Conservation (phyloP, 176 grass and related monocot genomes). For the Bromus sterilis region DNA sequence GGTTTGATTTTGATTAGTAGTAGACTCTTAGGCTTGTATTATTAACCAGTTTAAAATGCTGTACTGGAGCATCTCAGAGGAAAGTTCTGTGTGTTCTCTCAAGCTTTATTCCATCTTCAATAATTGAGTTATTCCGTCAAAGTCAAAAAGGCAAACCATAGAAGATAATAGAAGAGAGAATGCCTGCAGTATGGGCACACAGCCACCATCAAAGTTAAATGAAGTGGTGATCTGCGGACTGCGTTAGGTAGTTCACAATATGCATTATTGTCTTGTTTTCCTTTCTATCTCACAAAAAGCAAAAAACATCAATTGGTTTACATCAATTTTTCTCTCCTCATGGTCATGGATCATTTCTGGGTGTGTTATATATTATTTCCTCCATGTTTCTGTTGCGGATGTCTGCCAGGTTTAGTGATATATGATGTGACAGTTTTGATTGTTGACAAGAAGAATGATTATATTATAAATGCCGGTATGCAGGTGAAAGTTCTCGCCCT, state of each 20-base stretch:
- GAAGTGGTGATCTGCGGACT: neutral
- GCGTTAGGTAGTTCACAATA: neutral
- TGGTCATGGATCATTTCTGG: neutral
- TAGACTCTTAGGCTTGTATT: neutral
- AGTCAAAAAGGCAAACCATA: neutral
- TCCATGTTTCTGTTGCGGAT: neutral
- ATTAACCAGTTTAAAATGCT: neutral
- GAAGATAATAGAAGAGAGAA: neutral
- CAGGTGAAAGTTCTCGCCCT: slow-evolving; percentile 94
- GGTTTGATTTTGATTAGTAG: neutral
- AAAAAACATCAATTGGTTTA: neutral
- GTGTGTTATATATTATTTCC: neutral
- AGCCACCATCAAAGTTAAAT: neutral
- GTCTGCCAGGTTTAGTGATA: neutral
- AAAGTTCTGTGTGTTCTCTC: neutral
- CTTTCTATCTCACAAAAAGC: neutral
- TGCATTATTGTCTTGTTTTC: neutral
- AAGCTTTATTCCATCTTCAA: neutral
- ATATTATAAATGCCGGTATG: slow-evolving; percentile 2
- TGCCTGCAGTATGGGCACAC: neutral
- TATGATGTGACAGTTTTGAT: neutral
- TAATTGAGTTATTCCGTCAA: neutral
- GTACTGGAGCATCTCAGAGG: neutral
- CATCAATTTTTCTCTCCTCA: neutral
- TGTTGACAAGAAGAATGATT: slow-evolving; percentile 22